Evolutionary conservation across 2,329 filamentous ascomycete species (phyloP).

Genomic region (Paecilomyces fulvus): DNA sequence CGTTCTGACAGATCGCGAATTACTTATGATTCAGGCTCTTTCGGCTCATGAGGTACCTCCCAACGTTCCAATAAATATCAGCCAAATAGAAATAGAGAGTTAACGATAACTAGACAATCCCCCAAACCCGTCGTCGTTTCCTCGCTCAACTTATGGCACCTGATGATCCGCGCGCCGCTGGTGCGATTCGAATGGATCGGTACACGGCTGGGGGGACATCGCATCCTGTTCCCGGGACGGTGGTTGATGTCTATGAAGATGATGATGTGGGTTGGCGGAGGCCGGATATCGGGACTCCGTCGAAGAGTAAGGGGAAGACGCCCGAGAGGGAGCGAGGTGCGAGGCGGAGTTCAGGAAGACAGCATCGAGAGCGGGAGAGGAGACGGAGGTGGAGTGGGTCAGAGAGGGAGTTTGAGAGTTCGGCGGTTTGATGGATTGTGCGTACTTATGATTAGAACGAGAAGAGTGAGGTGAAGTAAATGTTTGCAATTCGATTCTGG

Average conservation of each 20-base stretch:
- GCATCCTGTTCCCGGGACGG: slow-evolving; percentile 8
- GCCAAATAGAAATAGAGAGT: neutral
- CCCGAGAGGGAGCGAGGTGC: slow-evolving; percentile 9
- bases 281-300: slow-evolving; percentile 6
- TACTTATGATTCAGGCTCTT: slow-evolving; percentile 32
- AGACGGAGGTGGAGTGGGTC: slow-evolving; percentile 14
- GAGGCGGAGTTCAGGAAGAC: slow-evolving; percentile 1
- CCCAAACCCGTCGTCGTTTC: slow-evolving; percentile 30
- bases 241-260: slow-evolving; percentile 15
- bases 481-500: neutral
- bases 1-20: slow-evolving; percentile 30
- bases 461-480: neutral
- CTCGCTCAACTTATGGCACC: slow-evolving; percentile 25
- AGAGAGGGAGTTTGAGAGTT: slow-evolving; percentile 5
- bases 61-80: too few species aligned
- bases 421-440: neutral
- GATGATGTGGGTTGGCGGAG: slow-evolving; percentile 15
- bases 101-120: slow-evolving; percentile 23
- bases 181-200: slow-evolving; percentile 18
- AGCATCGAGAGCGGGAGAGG: slow-evolving; percentile 8
- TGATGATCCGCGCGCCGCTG: slow-evolving; percentile 16
- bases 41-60: slow-evolving; percentile 32
- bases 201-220: slow-evolving; percentile 8
- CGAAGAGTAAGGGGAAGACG: slow-evolving; percentile 3
- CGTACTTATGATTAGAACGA: neutral